Percentiles rank a stretch among this genome's conserved stretches.
phyloP scores from a whole-genome alignment of 177 flowering plant genomes.

The Telopea speciosissima region DNA sequence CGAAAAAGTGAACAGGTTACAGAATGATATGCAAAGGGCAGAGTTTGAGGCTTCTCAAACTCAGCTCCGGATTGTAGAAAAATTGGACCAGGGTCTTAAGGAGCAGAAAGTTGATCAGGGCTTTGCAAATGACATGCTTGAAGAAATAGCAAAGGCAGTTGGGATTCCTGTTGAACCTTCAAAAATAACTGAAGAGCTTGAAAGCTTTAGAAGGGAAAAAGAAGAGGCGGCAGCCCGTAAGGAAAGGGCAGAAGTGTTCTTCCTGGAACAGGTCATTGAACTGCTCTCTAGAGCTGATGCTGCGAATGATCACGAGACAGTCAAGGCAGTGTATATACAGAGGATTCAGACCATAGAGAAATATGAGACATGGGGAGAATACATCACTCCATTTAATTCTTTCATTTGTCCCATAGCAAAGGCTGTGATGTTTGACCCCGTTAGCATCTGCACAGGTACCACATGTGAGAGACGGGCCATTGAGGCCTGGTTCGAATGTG shows the following conservation, averaged over 20 bases:
- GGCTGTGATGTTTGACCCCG: constrained; percentile 65
- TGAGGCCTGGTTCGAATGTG: constrained; percentile 44
- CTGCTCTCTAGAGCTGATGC: constrained; percentile 67
- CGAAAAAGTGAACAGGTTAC: constrained; percentile 50
- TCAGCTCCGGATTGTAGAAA: constrained; percentile 49
- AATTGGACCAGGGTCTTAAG: constrained; percentile 45
- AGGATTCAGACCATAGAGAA: constrained; percentile 41
- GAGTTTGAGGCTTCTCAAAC: constrained; percentile 51
- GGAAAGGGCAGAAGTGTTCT: constrained; percentile 51
- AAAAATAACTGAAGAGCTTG: constrained; percentile 58
- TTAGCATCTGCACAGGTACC: constrained; percentile 66
- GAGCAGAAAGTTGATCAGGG: constrained; percentile 51
- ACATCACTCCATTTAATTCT: constrained; percentile 43
- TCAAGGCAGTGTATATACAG: constrained; percentile 36
- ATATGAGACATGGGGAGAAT: constrained; percentile 28
- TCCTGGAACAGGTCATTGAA: constrained; percentile 61
- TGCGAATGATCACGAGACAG: constrained; percentile 54
- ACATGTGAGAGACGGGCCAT: constrained; percentile 60
- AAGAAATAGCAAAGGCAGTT: constrained; percentile 60
- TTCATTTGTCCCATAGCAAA: constrained; percentile 45
- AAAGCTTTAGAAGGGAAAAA: constrained; percentile 46
- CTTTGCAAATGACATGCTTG: constrained; percentile 65
- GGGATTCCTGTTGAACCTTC: constrained; percentile 61
- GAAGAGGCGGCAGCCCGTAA: constrained; percentile 62
- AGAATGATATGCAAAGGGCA: constrained; percentile 70